Evolutionary conservation across 1,284 basidiomycete genomes (phyloP), one percentile per base, ranked within the genome.

Genomic region (Microstroma glucosiphilum): DNA sequence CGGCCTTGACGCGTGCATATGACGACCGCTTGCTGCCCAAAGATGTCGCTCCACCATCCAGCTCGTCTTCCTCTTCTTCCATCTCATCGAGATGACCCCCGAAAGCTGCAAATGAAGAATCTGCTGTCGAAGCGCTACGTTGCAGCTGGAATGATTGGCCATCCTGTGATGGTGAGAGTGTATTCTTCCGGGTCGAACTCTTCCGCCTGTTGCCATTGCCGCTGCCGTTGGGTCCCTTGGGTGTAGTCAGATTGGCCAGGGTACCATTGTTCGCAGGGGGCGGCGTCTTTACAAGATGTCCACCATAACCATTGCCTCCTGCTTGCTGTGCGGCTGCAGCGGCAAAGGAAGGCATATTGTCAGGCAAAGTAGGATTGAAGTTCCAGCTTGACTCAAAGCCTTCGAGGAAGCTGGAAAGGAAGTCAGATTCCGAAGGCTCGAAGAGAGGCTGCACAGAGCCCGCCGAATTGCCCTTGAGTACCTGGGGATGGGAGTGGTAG

Each of bases 281-380:
- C 30, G 43, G 43, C 43, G 43, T 48, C 43, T 48, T 48, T 48
- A 12, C 43, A 3, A 4, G 17, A 48, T 3, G 4, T 6, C 43
- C 43, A 3, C 3, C 13, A 12, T 21, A 17, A 6, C 17, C 43
- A 48, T 21, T 48, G 43, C 43, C 21, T 69, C 46, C 67, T 61
- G 0, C 66, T 64, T n/a, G 67, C 65, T 13, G 65, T 23, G 69
- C 69, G 15, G 67, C 65, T 13, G 71, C 72, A 1, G 70, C 69
- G 7, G 72, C 70, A 60, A 76, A 76, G 60, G 69, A 70, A 1
- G 73, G 73, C 70, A 76, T 67, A 13, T 70, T 69, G 26, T 71
- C 68, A 1, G 73, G 73, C 11, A 76, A 57, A 12, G 62, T 64
- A 0, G 73, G 73, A 46, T 76, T 70, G 61, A 76, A 76, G 49